Evolutionary conservation across 139 green algal species (phyloP).

Genomic region (Chlorella sp.): DNA sequence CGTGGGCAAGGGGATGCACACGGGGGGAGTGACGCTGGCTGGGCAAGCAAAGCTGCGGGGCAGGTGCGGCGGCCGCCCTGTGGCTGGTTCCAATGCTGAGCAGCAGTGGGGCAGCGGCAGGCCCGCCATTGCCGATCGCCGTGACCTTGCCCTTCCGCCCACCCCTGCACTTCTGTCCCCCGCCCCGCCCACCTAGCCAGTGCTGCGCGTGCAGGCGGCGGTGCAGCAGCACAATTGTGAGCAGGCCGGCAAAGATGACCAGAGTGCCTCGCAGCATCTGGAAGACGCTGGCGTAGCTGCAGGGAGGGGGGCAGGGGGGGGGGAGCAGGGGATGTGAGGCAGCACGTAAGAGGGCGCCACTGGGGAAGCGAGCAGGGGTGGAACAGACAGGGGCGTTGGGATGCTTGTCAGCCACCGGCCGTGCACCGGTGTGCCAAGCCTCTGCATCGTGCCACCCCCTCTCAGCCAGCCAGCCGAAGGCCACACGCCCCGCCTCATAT

Average conservation of each 20-base stretch:
- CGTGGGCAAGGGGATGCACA: too few species aligned
- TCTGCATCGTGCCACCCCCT: too few species aligned
- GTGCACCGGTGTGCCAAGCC: neutral
- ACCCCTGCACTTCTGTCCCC: too few species aligned
- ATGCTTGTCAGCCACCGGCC: neutral
- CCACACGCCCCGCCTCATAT: neutral
- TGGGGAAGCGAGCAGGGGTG: neutral
- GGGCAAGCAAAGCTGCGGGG: too few species aligned
- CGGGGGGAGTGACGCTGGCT: too few species aligned
- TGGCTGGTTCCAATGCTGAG: too few species aligned
- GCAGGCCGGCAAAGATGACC: slow-evolving; percentile 84
- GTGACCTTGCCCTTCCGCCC: too few species aligned
- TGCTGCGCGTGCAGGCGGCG: slow-evolving; percentile 80
- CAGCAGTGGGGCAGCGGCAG: too few species aligned
- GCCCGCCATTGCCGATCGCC: too few species aligned
- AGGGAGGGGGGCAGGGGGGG: neutral
- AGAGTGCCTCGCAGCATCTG: slow-evolving; percentile 93
- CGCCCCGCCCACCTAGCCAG: slow-evolving; percentile 63
- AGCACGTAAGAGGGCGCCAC: too few species aligned
- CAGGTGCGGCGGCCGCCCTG: too few species aligned
- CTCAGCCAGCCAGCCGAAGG: neutral
- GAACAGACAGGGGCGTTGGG: neutral
- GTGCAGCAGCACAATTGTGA: slow-evolving; percentile 82
- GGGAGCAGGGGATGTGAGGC: neutral
- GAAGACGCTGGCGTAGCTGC: slow-evolving; percentile 79